Evolutionary conservation across 2,329 filamentous ascomycete species (phyloP), one percentile per base, ranked within the genome.

Genomic region (Alternaria ventricosa): DNA sequence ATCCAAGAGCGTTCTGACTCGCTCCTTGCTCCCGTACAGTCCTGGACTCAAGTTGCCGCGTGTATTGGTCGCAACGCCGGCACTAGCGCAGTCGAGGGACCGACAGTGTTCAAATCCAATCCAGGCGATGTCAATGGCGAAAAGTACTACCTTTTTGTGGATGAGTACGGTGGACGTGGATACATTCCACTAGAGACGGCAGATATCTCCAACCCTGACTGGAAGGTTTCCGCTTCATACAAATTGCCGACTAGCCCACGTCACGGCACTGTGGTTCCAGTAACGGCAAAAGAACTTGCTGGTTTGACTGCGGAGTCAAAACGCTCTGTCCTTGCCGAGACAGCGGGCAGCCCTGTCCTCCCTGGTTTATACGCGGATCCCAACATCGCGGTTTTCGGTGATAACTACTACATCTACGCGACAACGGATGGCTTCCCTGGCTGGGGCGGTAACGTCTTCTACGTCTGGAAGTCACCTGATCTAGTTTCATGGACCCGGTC

Each of bases 101-200:
- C 86, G 0, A 86, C 85, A 0, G 75, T 82, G 0, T 87, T 87
- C 79, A 84, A 83, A 64, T 75, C 84, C 0, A 87, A 87, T 63
- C 72, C 82, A 0, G 76, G 74, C 0, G 86, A 87, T 63, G 79
- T 81, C 4, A 79, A 86, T 57, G 85, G 85, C 9, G 79, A 86
- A 15, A 87, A 86, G 71, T 87, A 81, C 66, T 87, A 86, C 66
- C 82, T 87, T 0, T 87, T 87, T 49, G 84, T 87, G 0, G 85
- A 87, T 49, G 86, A 87, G 66, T 87, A 86, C 58, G 77, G 71
- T 2, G 82, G 80, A 4, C 80, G 85, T 4, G 85, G 85, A 0
- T 87, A 87, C 66, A 83, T 87, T 11, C 85, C 86, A 0, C 79
- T 87, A 0, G 84, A 86, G 75, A 86, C 86, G 0, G 66, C 71